Percentiles rank a stretch among this genome's conserved stretches.
phyloP scores from a whole-genome alignment of 1,139 yeast species.

The Pichia sp. region DNA sequence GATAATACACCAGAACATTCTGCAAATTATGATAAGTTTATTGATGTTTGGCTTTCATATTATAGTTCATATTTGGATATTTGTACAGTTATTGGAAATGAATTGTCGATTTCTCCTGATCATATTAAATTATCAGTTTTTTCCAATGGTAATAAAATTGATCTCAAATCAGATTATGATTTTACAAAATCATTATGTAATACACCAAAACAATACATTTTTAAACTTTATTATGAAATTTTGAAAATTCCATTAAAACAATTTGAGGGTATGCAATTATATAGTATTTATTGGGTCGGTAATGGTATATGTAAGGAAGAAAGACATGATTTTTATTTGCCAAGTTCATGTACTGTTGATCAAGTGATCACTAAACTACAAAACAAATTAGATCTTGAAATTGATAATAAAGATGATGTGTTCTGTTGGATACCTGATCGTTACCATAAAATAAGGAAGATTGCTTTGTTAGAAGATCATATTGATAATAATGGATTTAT shows the following conservation, averaged over 20 bases:
- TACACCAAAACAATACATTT: constrained; percentile 32
- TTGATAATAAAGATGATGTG: constrained; percentile 44
- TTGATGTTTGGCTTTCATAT: constrained; percentile 69
- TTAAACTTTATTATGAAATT: constrained; percentile 47
- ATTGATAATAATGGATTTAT: constrained; percentile 23
- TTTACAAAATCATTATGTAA: constrained; percentile 48
- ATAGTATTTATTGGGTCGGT: constrained; percentile 60
- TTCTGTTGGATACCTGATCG: constrained; percentile 53
- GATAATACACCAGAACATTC: constrained; percentile 10
- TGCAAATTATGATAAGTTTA: constrained; percentile 13
- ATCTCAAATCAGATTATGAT: constrained; percentile 34
- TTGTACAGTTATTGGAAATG: constrained; percentile 51
- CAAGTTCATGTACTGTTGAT: constrained; percentile 51
- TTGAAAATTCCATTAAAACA: constrained; percentile 70
- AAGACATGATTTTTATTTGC: constrained; percentile 61
- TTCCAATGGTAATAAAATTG: constrained; percentile 11
- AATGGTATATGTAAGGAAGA: constrained; percentile 60
- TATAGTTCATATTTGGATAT: constrained; percentile 53
- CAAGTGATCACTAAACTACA: constrained; percentile 55
- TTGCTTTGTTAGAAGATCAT: constrained; percentile 35
- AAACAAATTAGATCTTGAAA: constrained; percentile 47
- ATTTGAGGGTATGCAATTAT: constrained; percentile 65
- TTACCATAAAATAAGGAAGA: constrained; percentile 35
- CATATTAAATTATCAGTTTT: constrained; percentile 61
- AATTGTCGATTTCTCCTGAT: constrained; percentile 51